These are phyloP conservation scores for Penicillium soppii DNA, from an alignment of 495 filamentous ascomycete genomes.

Conservation along the genomic window DNA sequence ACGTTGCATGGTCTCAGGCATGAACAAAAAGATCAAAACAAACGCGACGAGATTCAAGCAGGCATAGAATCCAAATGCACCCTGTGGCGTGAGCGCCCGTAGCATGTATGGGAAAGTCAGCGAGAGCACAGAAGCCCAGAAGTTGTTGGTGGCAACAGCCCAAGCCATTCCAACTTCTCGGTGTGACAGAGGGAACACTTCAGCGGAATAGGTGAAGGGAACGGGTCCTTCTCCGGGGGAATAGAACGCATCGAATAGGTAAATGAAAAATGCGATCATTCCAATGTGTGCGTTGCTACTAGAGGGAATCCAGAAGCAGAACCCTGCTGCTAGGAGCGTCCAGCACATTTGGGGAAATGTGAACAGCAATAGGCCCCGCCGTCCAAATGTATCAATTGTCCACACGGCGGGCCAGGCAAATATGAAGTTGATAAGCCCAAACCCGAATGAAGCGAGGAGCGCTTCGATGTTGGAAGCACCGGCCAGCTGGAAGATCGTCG, in stretches of 20 bases:
- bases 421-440: slow-evolving; percentile 78
- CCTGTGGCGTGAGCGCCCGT: slow-evolving; percentile 44
- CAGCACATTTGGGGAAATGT: slow-evolving; percentile 86
- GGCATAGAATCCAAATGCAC: slow-evolving; percentile 61
- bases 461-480: slow-evolving; percentile 57
- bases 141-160: slow-evolving; percentile 66
- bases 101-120: slow-evolving; percentile 67
- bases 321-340: slow-evolving; percentile 70
- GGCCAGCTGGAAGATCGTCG: slow-evolving; percentile 67
- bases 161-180: slow-evolving; percentile 75
- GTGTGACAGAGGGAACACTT: slow-evolving; percentile 74
- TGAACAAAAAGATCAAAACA: slow-evolving; percentile 64
- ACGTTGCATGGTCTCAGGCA: slow-evolving; percentile 66
- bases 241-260: slow-evolving; percentile 71
- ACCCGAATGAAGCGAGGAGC: slow-evolving; percentile 73
- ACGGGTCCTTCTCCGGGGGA: slow-evolving; percentile 80
- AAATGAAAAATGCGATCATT: slow-evolving; percentile 68
- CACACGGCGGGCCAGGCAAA: slow-evolving; percentile 81
- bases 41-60: slow-evolving; percentile 63
- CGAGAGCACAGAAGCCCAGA: slow-evolving; percentile 63
- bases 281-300: slow-evolving; percentile 53
- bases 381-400: slow-evolving; percentile 84
- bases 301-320: slow-evolving; percentile 65
- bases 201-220: slow-evolving; percentile 77
- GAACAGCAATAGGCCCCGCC: slow-evolving; percentile 72